These are phyloP conservation scores for Fonsecaea monophora DNA, from an alignment of 2,329 filamentous ascomycete genomes.

Conservation along the genomic window DNA sequence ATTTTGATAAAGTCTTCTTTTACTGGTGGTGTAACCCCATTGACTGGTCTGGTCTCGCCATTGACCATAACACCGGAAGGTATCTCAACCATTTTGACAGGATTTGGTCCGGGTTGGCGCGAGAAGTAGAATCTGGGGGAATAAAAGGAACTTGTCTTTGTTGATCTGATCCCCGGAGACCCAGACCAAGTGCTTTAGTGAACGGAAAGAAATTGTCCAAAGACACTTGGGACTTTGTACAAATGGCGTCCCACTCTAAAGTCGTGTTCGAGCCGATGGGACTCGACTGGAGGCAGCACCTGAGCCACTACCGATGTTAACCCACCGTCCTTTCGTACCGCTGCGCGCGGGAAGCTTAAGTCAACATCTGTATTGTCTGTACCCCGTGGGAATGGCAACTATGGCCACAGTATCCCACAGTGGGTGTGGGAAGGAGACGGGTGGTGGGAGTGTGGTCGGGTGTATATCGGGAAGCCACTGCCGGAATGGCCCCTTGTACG, in stretches of 20 bases:
- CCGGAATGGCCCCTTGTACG: not conserved
- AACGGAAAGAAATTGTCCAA: not conserved
- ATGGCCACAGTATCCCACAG: too few relatives aligned
- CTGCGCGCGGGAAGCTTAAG: conserved; percentile 17
- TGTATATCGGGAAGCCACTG: conserved; percentile 26
- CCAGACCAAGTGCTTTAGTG: conserved; percentile 1
- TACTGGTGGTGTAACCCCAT: conserved; percentile 48
- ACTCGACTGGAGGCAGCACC: conserved; percentile 4
- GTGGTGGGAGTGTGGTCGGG: conserved; percentile 21
- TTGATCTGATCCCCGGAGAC: not conserved
- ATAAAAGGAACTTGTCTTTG: not conserved
- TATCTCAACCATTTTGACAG: conserved; percentile 13
- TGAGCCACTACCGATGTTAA: conserved; percentile 17
- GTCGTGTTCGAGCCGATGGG: not conserved
- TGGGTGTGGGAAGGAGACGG: not conserved
- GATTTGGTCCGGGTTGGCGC: not conserved
- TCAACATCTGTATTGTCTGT: conserved; percentile 4
- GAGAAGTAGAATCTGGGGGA: not conserved
- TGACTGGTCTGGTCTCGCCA: conserved; percentile 46
- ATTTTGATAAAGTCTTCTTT: conserved; percentile 40
- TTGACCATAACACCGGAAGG: conserved; percentile 15
- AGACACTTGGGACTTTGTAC: conserved; percentile 11
- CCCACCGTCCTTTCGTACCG: conserved; percentile 15
- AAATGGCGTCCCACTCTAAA: not conserved
- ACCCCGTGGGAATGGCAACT: not conserved